These are phyloP conservation scores for Aspergillus arachidicola DNA, from an alignment of 2,329 filamentous ascomycete species.

Conservation along the genomic window DNA sequence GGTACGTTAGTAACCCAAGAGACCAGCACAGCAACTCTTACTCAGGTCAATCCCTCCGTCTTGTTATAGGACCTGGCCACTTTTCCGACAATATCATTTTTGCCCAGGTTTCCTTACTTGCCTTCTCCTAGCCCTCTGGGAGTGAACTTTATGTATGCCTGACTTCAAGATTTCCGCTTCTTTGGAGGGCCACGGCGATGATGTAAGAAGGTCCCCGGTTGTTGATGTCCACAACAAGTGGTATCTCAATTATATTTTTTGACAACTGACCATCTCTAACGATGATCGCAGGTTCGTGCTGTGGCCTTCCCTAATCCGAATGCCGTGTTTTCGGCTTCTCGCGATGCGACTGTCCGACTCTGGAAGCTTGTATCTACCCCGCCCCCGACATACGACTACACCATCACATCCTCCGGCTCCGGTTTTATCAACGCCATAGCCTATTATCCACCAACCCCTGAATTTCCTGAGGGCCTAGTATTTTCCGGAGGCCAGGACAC, in stretches of 20 bases:
- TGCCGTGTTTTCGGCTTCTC: conserved; percentile 78
- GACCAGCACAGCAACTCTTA: conserved; percentile 8
- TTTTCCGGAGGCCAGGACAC: conserved; percentile 88
- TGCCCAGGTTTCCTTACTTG: neutral
- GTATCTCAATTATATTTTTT: conserved; percentile 16
- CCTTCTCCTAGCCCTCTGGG: conserved; percentile 4
- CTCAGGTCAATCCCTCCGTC: neutral
- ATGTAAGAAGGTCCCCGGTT: conserved; percentile 63
- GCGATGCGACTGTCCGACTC: conserved; percentile 85
- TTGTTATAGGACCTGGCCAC: neutral
- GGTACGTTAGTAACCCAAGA: conserved; percentile 2
- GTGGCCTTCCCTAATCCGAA: conserved; percentile 76
- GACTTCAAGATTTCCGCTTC: conserved; percentile 94
- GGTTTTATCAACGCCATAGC: conserved; percentile 87
- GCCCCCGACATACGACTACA: conserved; percentile 73
- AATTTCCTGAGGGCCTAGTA: conserved; percentile 76
- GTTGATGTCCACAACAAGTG: conserved; percentile 18
- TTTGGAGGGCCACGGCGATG: conserved; percentile 85
- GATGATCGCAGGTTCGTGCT: conserved; percentile 71
- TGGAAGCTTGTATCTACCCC: conserved; percentile 72
- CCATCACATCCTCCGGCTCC: conserved; percentile 76
- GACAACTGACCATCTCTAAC: conserved; percentile 62
- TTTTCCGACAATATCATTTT: neutral
- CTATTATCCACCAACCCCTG: conserved; percentile 69
- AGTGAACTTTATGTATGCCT: conserved; percentile 58